Base-by-base conservation (phyloP, 2,329 filamentous ascomycete genomes). In the Rhexocercosporidium sp. region DNA sequence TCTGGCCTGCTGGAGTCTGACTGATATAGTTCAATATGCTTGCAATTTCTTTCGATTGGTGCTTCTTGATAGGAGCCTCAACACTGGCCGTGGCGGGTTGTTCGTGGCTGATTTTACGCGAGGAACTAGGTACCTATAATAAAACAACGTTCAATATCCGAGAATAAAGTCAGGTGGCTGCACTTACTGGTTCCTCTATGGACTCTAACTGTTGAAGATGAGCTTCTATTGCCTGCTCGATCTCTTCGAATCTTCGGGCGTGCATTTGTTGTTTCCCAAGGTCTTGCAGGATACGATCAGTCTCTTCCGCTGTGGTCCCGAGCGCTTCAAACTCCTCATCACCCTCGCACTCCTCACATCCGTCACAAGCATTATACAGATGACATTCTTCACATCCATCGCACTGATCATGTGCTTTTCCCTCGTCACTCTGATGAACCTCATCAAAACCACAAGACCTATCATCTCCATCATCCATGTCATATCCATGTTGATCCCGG, bases 1-100 rank as follows among this genome's bases (percentile, higher is more conserved):
- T 86, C 3, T 81, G 79, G 1, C 94, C 92, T 51, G 59, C 65
- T 59, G 14, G 59, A 51, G 65, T 66, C 41, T 54, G 65, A 47
- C 65, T 66, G 34, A 63, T 63, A 39, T 66, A 31, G 22, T 63
- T 66, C 41, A 66, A 63, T 51, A 46, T 59, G 34, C 63, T 49
- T 39, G 53, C 22, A 64, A 66, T 37, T 27, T 63, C 65, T 66
- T 59, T 66, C 2, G 53, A 37, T 64, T 66, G 59, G 25, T 60
- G 59, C 54, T 66, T 63, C 59, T 39, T 66, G 7, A 66, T 63
- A 16, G 2, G 41, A 65, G 39, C 27, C 56, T 59, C 39, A 53
- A 63, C 29, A 49, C 51, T 46, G 47, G 16, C 41, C 27, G 14
- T 37, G n/a, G 54, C 54, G 31, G 49, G 34, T 20, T 54, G 31